Conservation (phyloP, 108 stramenopile genomes). For the Fistulifera pelliculosa region DNA sequence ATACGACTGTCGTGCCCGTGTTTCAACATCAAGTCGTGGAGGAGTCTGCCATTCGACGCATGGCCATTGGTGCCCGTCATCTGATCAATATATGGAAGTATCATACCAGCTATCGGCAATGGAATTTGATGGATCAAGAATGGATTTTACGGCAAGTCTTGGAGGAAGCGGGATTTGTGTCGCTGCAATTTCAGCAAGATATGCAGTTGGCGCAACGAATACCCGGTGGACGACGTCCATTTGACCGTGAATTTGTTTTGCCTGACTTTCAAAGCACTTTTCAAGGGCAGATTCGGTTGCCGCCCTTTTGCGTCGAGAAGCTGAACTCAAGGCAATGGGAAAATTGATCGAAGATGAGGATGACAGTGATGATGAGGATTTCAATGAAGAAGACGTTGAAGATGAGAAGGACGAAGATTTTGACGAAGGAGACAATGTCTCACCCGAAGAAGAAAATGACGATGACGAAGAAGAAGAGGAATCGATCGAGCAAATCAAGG, state of each 20-base stretch:
- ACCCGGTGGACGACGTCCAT: conserved; percentile 44
- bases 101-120: conserved; percentile 86
- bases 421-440: conserved; percentile 8
- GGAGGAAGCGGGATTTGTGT: conserved; percentile 52
- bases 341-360: conserved; percentile 33
- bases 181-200: conserved; percentile 62
- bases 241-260: conserved; percentile 81
- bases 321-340: conserved; percentile 22
- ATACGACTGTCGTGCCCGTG: conserved; percentile 80
- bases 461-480: conserved; percentile 68
- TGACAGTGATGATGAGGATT: conserved; percentile 17
- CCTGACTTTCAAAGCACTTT: conserved; percentile 82
- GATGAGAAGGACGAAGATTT: conserved; percentile 19
- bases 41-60: conserved; percentile 44
- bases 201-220: conserved; percentile 40
- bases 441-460: conserved; percentile 21
- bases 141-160: conserved; percentile 75
- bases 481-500: conserved; percentile 47
- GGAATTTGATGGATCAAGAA: conserved; percentile 96
- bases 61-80: conserved; percentile 88
- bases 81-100: conserved; percentile 90
- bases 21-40: background rate
- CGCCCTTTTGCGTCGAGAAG: conserved; percentile 37
- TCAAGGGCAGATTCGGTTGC: conserved; percentile 50
- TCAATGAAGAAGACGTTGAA: conserved; percentile 15